Evolutionary conservation across 2,329 filamentous ascomycete species (phyloP).

Genomic region (Penicillium sp.): DNA sequence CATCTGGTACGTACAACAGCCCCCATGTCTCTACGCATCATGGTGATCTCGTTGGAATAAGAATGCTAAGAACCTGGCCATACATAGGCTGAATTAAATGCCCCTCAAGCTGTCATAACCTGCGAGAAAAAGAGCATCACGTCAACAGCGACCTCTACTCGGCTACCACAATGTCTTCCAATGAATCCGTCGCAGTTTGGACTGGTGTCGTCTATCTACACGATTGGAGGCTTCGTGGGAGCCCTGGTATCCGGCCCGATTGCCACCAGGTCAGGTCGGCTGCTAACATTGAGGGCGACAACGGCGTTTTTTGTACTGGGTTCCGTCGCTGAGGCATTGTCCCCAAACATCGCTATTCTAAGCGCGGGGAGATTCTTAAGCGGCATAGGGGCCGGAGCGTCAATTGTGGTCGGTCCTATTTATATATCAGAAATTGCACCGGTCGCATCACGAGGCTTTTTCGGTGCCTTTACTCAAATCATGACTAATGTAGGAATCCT

Average conservation of each 20-base stretch:
- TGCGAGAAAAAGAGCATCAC: conserved; percentile 63
- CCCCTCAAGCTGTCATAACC: conserved; percentile 88
- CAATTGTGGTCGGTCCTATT: conserved; percentile 88
- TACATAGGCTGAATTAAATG: conserved; percentile 81
- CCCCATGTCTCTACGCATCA: neutral
- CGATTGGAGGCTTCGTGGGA: conserved; percentile 79
- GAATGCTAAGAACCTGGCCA: neutral
- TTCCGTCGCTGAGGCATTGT: conserved; percentile 69
- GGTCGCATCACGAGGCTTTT: conserved; percentile 68
- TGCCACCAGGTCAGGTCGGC: conserved; percentile 72
- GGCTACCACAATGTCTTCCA: conserved; percentile 71
- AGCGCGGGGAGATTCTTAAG: conserved; percentile 72
- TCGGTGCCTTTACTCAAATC: conserved; percentile 78
- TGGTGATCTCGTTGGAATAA: neutral
- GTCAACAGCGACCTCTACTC: conserved; percentile 19
- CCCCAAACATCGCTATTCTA: conserved; percentile 64
- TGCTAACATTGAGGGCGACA: conserved; percentile 71
- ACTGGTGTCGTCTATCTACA: conserved; percentile 85
- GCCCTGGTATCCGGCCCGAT: conserved; percentile 75
- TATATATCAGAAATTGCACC: conserved; percentile 93
- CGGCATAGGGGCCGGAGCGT: conserved; percentile 79
- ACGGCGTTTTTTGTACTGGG: conserved; percentile 73
- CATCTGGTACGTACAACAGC: conserved; percentile 64
- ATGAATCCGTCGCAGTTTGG: conserved; percentile 83
- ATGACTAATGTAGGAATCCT: conserved; percentile 92